Conservation (phyloP, 208 protist genomes). For the Novymonas esmeraldas region DNA sequence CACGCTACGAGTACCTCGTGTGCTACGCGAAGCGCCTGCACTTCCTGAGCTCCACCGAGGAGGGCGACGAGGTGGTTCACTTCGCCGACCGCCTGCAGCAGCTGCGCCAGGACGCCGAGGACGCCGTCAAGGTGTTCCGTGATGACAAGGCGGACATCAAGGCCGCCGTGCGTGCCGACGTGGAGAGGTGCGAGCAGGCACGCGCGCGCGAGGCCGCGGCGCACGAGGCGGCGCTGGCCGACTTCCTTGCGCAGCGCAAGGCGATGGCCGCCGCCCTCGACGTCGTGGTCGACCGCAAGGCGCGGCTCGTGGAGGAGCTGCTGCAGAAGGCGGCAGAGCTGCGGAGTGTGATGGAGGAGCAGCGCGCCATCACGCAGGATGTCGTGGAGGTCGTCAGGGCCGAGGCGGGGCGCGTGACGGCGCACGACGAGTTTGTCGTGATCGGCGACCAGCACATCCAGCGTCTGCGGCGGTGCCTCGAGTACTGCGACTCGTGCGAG, state of each 20-base stretch:
- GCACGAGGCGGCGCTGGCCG: conserved; percentile 40
- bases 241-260: conserved; percentile 38
- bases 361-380: conserved; percentile 53
- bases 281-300: conserved; percentile 45
- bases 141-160: conserved; percentile 47
- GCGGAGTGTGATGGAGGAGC: conserved; percentile 54
- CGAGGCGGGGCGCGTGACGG: conserved; percentile 63
- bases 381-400: conserved; percentile 45
- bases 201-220: conserved; percentile 44
- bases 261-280: conserved; percentile 35
- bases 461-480: conserved; percentile 63
- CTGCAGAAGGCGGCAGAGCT: conserved; percentile 66
- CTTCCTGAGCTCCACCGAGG: conserved; percentile 35
- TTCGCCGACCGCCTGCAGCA: conserved; percentile 55
- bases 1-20: conserved; percentile 72
- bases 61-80: conserved; percentile 41
- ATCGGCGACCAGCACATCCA: conserved; percentile 66
- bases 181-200: conserved; percentile 49
- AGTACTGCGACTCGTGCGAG: conserved; percentile 60
- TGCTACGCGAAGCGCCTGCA: conserved; percentile 60
- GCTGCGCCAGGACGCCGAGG: conserved; percentile 57
- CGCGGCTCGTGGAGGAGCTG: conserved; percentile 64
- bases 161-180: conserved; percentile 45
- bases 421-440: conserved; percentile 78
- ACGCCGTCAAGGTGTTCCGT: conserved; percentile 52